Evolutionary conservation across 306 rosid genomes (phyloP).

Genomic region (Medicago ruthenica): DNA sequence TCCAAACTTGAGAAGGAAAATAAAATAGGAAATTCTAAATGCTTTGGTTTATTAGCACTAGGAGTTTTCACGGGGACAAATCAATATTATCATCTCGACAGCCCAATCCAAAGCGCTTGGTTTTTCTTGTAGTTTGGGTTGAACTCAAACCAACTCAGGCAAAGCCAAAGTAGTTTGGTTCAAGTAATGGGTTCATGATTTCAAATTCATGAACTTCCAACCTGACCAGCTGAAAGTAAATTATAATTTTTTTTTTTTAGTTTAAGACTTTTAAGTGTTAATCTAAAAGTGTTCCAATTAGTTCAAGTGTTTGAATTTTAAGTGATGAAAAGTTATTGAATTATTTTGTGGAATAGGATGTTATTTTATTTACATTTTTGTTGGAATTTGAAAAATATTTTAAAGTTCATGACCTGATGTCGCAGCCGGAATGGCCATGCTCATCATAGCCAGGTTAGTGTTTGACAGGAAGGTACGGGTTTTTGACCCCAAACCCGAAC

Average conservation of each 20-base stretch:
- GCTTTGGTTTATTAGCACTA: background rate
- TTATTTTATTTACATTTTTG: too few relatives aligned
- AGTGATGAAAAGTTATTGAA: too few relatives aligned
- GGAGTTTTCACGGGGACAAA: background rate
- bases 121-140: background rate
- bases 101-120: background rate
- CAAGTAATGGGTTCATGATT: too few relatives aligned
- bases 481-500: background rate
- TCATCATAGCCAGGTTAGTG: background rate
- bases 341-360: too few relatives aligned
- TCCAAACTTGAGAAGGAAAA: background rate
- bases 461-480: background rate
- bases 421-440: background rate
- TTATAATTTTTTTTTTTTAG: too few relatives aligned
- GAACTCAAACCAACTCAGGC: background rate
- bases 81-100: background rate
- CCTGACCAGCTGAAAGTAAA: too few relatives aligned
- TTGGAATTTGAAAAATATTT: background rate
- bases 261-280: too few relatives aligned
- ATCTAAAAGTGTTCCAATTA: too few relatives aligned
- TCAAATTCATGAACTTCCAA: too few relatives aligned
- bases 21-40: background rate
- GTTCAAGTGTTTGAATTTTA: too few relatives aligned
- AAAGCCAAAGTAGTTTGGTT: background rate
- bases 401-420: background rate